These are phyloP conservation scores for Teunomyces atbi DNA, from an alignment of 805 yeast genomes.

Conservation along the genomic window DNA sequence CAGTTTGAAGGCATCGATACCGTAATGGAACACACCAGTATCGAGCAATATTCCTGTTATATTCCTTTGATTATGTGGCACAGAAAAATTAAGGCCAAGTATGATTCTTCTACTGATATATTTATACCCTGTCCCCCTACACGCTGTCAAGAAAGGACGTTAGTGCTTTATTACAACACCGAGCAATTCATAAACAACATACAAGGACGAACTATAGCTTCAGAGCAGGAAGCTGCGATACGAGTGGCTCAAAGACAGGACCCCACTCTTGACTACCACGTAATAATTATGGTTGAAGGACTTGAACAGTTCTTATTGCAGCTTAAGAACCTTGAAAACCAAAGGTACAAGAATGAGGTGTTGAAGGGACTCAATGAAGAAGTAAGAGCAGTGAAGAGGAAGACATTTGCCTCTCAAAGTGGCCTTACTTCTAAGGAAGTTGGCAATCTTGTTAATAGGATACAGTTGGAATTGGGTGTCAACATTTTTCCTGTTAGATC, in stretches of 20 bases:
- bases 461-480: conserved; percentile 47
- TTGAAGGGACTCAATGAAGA: conserved; percentile 6
- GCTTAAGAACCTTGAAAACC: conserved; percentile 46
- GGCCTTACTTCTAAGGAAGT: conserved; percentile 30
- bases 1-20: conserved; percentile 19
- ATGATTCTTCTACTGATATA: conserved; percentile 46
- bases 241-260: conserved; percentile 17
- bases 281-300: conserved; percentile 49
- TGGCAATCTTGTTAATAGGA: conserved; percentile 39
- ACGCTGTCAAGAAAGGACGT: conserved; percentile 42
- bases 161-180: conserved; percentile 48
- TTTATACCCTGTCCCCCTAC: conserved; percentile 52
- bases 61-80: conserved; percentile 53
- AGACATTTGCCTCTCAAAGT: background rate
- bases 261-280: conserved; percentile 19
- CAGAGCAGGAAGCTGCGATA: conserved; percentile 6
- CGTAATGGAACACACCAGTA: conserved; percentile 19
- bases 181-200: conserved; percentile 36
- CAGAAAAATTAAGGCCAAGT: conserved; percentile 47
- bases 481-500: conserved; percentile 53
- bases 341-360: conserved; percentile 33
- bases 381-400: conserved; percentile 4
- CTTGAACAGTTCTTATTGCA: conserved; percentile 46
- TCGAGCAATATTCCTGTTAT: conserved; percentile 20
- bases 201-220: conserved; percentile 10